Percentiles rank a stretch among this genome's conserved stretches.
Evolutionary conservation across 2,329 filamentous ascomycete species (phyloP).

Genomic region (Teratosphaeriaceae sp.): DNA sequence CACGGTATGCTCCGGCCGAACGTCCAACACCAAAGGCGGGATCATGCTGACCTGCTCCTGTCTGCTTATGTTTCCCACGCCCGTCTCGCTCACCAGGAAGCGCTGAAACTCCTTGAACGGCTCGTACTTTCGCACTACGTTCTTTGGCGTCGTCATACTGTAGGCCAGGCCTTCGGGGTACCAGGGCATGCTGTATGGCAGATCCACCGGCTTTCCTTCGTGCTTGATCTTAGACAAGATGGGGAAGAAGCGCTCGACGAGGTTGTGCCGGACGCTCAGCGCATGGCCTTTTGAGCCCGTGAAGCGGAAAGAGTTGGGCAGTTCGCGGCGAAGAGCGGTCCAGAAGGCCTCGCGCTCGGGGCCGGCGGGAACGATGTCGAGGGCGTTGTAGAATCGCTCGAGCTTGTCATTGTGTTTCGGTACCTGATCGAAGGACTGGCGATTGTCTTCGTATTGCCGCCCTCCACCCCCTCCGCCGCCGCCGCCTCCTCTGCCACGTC

Average conservation of each 20-base stretch:
- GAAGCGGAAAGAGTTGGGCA: slow-evolving; percentile 97
- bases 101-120: slow-evolving; percentile 96
- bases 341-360: slow-evolving; percentile 78
- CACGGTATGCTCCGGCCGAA: slow-evolving; percentile 85
- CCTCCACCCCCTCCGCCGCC: slow-evolving; percentile 20
- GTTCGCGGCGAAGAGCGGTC: slow-evolving; percentile 71
- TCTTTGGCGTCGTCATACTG: slow-evolving; percentile 97
- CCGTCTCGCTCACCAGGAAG: slow-evolving; percentile 95
- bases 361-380: slow-evolving; percentile 63
- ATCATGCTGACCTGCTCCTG: slow-evolving; percentile 99
- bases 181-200: slow-evolving; percentile 78
- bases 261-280: slow-evolving; percentile 80
- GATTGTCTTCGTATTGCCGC: slow-evolving; percentile 24
- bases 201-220: slow-evolving; percentile 74
- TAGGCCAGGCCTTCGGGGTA: slow-evolving; percentile 94
- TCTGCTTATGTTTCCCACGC: slow-evolving; percentile 92
- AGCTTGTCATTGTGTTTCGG: slow-evolving; percentile 76
- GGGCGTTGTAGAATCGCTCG: slow-evolving; percentile 76
- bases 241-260: slow-evolving; percentile 84
- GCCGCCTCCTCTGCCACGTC: slow-evolving; percentile 17
- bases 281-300: slow-evolving; percentile 94
- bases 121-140: slow-evolving; percentile 85
- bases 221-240: slow-evolving; percentile 78
- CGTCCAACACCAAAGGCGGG: slow-evolving; percentile 84
- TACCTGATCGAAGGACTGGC: slow-evolving; percentile 52